A percentile compares a stretch with the other conserved stretches of the same genome.
These are phyloP conservation scores for Harringtonia lauricola DNA, from an alignment of 2,329 filamentous ascomycete species.

Conservation along the genomic window DNA sequence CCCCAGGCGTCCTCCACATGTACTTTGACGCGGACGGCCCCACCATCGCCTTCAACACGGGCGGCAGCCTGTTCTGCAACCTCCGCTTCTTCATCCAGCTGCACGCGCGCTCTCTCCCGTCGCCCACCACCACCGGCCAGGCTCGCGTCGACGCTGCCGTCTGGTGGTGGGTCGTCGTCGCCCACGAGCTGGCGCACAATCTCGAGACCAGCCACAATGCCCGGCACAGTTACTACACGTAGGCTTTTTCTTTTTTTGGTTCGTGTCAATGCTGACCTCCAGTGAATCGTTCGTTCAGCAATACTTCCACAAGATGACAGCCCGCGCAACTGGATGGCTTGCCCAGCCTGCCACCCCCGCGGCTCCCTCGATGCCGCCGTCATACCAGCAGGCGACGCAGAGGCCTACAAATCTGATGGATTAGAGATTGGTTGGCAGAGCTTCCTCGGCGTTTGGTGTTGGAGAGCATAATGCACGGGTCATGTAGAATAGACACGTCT, in stretches of 20 bases:
- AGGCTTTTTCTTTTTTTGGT: constrained; percentile 19
- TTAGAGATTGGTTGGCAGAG: too few species aligned
- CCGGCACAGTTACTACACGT: constrained; percentile 75
- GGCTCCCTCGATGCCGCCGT: constrained; percentile 1
- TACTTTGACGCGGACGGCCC: constrained; percentile 72
- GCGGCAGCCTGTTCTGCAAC: constrained; percentile 88
- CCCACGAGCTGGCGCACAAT: constrained; percentile 94
- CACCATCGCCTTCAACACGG: constrained; percentile 87
- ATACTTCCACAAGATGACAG: constrained; percentile 62
- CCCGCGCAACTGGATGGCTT: constrained; percentile 30
- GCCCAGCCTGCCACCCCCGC: background rate
- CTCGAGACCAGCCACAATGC: constrained; percentile 67
- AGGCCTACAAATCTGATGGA: too few species aligned
- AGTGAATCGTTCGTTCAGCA: constrained; percentile 68
- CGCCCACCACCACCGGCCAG: background rate
- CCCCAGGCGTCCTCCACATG: constrained; percentile 62
- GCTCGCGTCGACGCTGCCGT: constrained; percentile 26
- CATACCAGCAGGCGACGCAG: constrained; percentile 7
- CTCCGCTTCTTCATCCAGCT: constrained; percentile 75
- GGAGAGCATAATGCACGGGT: too few species aligned
- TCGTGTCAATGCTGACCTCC: background rate
- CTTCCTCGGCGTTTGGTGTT: too few species aligned
- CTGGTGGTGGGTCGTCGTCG: constrained; percentile 47
- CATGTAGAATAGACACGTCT: too few species aligned
- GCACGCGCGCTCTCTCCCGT: constrained; percentile 35